phyloP scores from a whole-genome alignment of 2,329 filamentous ascomycete species.

The Xylaria arbuscula region DNA sequence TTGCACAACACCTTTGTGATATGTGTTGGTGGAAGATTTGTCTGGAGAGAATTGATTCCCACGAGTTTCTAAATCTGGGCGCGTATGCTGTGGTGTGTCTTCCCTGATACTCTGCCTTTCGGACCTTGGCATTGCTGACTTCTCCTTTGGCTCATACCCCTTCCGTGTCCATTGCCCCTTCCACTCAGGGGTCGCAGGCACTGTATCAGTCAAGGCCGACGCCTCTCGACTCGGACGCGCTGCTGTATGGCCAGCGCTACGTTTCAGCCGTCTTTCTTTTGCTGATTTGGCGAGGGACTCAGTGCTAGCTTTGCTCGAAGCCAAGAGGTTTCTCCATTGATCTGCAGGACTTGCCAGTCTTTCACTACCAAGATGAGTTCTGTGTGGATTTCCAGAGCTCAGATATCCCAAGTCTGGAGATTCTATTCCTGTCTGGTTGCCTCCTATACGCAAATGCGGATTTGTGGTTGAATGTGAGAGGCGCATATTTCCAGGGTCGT shows the following conservation, averaged over 20 bases:
- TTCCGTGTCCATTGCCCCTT: slow-evolving; percentile 37
- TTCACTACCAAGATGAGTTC: background rate
- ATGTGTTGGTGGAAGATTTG: slow-evolving; percentile 16
- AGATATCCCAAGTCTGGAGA: background rate
- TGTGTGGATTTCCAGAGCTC: background rate
- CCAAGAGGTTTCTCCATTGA: slow-evolving; percentile 40
- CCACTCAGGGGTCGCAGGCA: slow-evolving; percentile 37
- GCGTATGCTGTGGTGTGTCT: slow-evolving; percentile 22
- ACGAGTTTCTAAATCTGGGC: slow-evolving; percentile 12
- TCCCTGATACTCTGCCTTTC: slow-evolving; percentile 38
- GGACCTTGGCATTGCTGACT: slow-evolving; percentile 31
- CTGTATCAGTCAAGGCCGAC: slow-evolving; percentile 9
- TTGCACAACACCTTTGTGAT: slow-evolving; percentile 15
- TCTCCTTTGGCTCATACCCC: slow-evolving; percentile 28
- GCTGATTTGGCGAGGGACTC: slow-evolving; percentile 41
- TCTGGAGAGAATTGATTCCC: slow-evolving; percentile 19
- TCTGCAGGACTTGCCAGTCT: slow-evolving; percentile 15
- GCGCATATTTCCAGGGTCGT: background rate
- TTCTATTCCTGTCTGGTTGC: background rate
- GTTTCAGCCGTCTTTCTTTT: slow-evolving; percentile 44
- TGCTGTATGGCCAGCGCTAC: slow-evolving; percentile 28
- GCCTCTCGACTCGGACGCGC: slow-evolving; percentile 37
- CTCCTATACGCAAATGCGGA: background rate
- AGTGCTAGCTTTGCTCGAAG: slow-evolving; percentile 43
- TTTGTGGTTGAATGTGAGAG: background rate